Evolutionary conservation across 306 rosid species (phyloP), one percentile per base, ranked within the genome.

Genomic region (Vigna hirtella): DNA sequence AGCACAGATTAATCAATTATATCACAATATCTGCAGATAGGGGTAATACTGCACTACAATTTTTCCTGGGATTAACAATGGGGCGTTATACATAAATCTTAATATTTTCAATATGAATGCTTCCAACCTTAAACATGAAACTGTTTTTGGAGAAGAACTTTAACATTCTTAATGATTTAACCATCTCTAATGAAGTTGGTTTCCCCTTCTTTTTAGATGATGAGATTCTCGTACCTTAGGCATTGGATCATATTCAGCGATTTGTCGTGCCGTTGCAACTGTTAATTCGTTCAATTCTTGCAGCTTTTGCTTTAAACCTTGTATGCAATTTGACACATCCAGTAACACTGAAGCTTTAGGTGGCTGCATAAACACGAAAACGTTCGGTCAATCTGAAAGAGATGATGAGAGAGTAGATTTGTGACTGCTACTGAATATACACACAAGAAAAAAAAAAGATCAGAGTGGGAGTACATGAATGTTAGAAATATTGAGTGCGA

Each of bases 241-340:
- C 76, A 80, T 32, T 43, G 88, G 76, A 79, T 87, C 84, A 72
- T 79, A 70, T 32, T 73, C 79, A 42, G 69, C n/a, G n/a, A 51
- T 13, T 48, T 18, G 16, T 14, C 18, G 72, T 48, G 81, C 50
- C 9, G 74, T 36, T 9, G 82, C 63, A 69, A 79, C 13, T 5
- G 48, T 77, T 81, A 77, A 77, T 16, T 70, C 69, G 45, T 79
- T 81, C 80, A 83, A 40, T 32, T 73, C 87, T 66, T 79, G 77
- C 18, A 86, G 70, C 76, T 77, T 81, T 34, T 62, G 57, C 89
- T 83, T 85, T 55, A 90, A 62, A 43, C 15, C 74, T 77, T 83
- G 68, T 80, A 86, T 77, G 76, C 74, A 86, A 32, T 73, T 57
- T 5, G 83, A 57, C 13, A 86, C 81, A 67, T 86, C 88, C 76